phyloP scores from a whole-genome alignment of 331 rosid genomes.

The Arachis monticola region DNA sequence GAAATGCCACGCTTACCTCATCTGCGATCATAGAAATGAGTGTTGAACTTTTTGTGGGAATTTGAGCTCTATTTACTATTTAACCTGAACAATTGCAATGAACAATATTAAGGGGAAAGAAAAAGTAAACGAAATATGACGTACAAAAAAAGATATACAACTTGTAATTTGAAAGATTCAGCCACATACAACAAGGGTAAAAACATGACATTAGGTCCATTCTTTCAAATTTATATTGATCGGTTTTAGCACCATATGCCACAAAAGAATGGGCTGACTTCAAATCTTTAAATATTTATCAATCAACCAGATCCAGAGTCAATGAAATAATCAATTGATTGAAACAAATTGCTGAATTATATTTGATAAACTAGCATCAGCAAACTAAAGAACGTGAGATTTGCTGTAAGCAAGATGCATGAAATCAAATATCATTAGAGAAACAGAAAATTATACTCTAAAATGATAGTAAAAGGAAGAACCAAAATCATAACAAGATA shows the following conservation, averaged over 20 bases:
- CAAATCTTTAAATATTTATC: not conserved
- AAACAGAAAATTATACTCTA: constrained; percentile 5
- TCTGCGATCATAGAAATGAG: constrained; percentile 84
- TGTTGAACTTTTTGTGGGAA: constrained; percentile 57
- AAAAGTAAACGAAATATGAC: constrained; percentile 1
- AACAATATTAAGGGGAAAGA: constrained; percentile 1
- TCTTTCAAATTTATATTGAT: not conserved
- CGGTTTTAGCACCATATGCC: not conserved
- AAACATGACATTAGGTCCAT: constrained; percentile 3
- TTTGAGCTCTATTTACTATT: constrained; percentile 68
- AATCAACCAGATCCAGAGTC: not conserved
- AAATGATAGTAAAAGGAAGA: constrained; percentile 1
- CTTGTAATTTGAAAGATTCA: not conserved
- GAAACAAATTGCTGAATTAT: not conserved
- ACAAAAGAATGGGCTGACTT: not conserved
- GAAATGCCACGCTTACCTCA: constrained; percentile 53
- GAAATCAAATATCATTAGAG: not conserved
- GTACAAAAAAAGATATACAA: constrained; percentile 6
- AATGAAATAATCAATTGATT: not conserved
- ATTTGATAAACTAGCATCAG: not conserved
- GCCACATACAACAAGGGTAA: not conserved
- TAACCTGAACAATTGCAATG: constrained; percentile 7
- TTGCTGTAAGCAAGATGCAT: not conserved
- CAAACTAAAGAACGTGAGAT: not conserved
- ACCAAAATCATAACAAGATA: not conserved